Percentiles rank a stretch among this genome's conserved stretches.
Evolutionary conservation across 352 stramenopile species (phyloP).

Genomic region (Hyaloperonospora brassicae): DNA sequence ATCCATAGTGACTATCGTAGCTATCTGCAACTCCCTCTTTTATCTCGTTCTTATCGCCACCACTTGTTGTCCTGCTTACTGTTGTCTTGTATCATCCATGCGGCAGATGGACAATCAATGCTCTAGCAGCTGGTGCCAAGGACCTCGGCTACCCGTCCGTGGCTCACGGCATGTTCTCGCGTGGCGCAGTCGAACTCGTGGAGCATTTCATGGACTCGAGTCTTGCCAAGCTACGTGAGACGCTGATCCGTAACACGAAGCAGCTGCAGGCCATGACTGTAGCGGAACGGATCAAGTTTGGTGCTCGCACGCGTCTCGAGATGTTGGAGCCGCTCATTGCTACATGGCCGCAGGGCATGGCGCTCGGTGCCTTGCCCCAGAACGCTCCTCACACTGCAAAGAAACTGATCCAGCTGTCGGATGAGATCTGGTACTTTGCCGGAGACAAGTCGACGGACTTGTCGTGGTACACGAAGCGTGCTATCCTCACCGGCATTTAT

Average conservation of each 20-base stretch:
- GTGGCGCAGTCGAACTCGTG: slow-evolving; percentile 70
- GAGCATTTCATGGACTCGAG: slow-evolving; percentile 83
- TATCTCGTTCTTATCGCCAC: too few relatives aligned
- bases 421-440: slow-evolving; percentile 86
- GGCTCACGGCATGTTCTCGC: slow-evolving; percentile 74
- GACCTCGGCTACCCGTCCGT: slow-evolving; percentile 69
- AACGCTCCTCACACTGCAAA: slow-evolving; percentile 67
- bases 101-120: slow-evolving; percentile 69
- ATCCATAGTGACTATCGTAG: too few relatives aligned
- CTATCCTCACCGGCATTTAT: slow-evolving; percentile 70
- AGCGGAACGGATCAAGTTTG: slow-evolving; percentile 78
- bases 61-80: background rate
- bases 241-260: slow-evolving; percentile 49
- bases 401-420: slow-evolving; percentile 57
- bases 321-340: slow-evolving; percentile 49
- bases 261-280: slow-evolving; percentile 59
- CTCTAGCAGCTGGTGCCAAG: slow-evolving; percentile 56
- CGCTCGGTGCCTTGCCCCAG: slow-evolving; percentile 57
- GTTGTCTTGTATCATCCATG: slow-evolving; percentile 3
- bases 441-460: slow-evolving; percentile 78
- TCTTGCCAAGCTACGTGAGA: slow-evolving; percentile 45
- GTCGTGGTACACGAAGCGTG: slow-evolving; percentile 83
- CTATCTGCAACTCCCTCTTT: too few relatives aligned
- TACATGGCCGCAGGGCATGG: slow-evolving; percentile 77
- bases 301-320: slow-evolving; percentile 58